Evolutionary conservation across 208 protist genomes (phyloP).

Genomic region (Endotrypanum monterogeii): DNA sequence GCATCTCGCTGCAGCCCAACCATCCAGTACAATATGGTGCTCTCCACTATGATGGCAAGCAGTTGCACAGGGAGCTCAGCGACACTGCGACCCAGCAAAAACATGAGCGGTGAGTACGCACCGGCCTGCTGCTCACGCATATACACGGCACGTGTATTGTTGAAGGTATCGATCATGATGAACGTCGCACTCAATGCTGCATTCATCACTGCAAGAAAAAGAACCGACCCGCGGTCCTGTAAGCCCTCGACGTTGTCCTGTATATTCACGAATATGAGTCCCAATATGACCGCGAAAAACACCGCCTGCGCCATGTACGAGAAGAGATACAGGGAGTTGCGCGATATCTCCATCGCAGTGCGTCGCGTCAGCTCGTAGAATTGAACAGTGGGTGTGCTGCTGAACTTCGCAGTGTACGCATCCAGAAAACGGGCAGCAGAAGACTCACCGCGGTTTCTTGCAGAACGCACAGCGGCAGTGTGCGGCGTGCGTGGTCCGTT

Average conservation of each 20-base stretch:
- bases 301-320: conserved; percentile 44
- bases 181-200: conserved; percentile 55
- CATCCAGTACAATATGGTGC: conserved; percentile 70
- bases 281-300: conserved; percentile 68
- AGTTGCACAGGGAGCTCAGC: conserved; percentile 63
- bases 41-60: conserved; percentile 43
- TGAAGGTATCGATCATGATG: conserved; percentile 61
- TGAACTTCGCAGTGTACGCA: conserved; percentile 47
- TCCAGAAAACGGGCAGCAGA: conserved; percentile 48
- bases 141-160: conserved; percentile 49
- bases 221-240: conserved; percentile 59
- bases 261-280: conserved; percentile 79
- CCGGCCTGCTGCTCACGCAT: conserved; percentile 69
- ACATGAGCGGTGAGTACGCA: conserved; percentile 68
- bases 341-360: conserved; percentile 36
- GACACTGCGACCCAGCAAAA: conserved; percentile 41
- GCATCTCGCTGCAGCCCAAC: conserved; percentile 37
- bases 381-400: conserved; percentile 54
- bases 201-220: conserved; percentile 79
- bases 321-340: conserved; percentile 54
- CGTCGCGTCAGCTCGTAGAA: conserved; percentile 57
- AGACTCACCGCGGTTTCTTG: conserved; percentile 36
- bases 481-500: conserved; percentile 47
- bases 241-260: conserved; percentile 48
- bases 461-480: conserved; percentile 51